Base-by-base conservation (phyloP, 345 rosid species). In the Orychophragmus violaceus region DNA sequence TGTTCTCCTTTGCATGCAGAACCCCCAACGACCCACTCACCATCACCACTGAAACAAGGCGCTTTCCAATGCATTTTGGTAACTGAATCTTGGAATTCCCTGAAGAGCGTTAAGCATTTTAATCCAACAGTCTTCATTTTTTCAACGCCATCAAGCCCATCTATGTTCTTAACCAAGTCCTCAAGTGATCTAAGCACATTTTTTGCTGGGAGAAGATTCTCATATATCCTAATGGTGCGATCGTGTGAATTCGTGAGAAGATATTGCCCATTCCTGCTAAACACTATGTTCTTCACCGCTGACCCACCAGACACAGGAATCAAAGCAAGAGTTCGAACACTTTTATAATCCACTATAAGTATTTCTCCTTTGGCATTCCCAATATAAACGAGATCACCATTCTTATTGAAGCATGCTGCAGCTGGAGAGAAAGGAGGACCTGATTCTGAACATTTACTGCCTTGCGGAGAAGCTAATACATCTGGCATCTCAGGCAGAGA, bases 1-100 rank as follows among this genome's bases (percentile, higher is more conserved):
- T 95, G 99, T 65, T 95, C 99, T 55, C 97, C 99, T 84, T 89
- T 91, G 81, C 93, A 85, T 9, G 97, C 99, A 64, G 95, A 91
- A 61, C 94, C 97, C n/a, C 91, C 95, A 22, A 95, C 83, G 2
- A 95, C 94, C 99, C 99, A 95, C 76, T 95, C 97, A 70, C 93
- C 95, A 70, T 94, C 97, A 62, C 99, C 97, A 63, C 99, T 94
- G 72, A 94, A 94, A 75, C 96, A 85, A 58, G 99, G 97, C 9
- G 95, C 97, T 81, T 91, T 95, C 99, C 99, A 95, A 61, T 89
- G 99, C 82, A 89, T 81, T 77, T 82, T 95, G 32, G 96, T 95
- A 71, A 95, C 85, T 16, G 88, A 78, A 81, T 95, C 99, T 75
- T 32, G 97, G 80, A 94, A 87, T 69, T 94, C 99, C 52, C 91